Conservation (phyloP, 1,139 yeast species). For the Kurtzmaniella quercitrusa region DNA sequence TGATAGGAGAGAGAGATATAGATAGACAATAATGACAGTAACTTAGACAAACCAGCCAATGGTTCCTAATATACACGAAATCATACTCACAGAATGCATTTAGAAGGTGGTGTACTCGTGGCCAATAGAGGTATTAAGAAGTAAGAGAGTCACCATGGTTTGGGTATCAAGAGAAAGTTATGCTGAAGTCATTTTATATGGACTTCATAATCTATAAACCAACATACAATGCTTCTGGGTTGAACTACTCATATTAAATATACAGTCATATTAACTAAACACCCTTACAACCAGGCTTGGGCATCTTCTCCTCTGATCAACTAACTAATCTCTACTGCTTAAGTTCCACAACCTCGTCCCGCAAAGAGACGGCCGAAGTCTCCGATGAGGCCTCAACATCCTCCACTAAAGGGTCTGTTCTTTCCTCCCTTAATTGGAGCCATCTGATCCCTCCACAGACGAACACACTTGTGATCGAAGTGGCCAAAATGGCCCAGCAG, state of each 20-base stretch:
- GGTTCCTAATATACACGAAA: no score
- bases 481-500: conserved; percentile 53
- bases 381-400: not conserved
- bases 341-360: not conserved
- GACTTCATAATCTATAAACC: no score
- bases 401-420: not conserved
- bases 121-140: no score
- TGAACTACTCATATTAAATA: no score
- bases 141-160: no score
- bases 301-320: not conserved
- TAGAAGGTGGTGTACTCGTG: no score
- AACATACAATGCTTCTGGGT: no score
- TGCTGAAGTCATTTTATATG: no score
- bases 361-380: not conserved
- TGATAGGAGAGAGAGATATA: not conserved
- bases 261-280: not conserved
- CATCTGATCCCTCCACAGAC: conserved; percentile 19
- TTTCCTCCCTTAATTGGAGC: conserved; percentile 34
- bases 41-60: no score
- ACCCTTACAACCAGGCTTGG: not conserved
- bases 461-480: conserved; percentile 28
- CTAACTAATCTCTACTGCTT: not conserved
- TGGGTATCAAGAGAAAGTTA: no score
- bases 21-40: no score
- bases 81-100: no score